Conservation (phyloP, 768 basidiomycete species). For the Naganishia friedmannii region DNA sequence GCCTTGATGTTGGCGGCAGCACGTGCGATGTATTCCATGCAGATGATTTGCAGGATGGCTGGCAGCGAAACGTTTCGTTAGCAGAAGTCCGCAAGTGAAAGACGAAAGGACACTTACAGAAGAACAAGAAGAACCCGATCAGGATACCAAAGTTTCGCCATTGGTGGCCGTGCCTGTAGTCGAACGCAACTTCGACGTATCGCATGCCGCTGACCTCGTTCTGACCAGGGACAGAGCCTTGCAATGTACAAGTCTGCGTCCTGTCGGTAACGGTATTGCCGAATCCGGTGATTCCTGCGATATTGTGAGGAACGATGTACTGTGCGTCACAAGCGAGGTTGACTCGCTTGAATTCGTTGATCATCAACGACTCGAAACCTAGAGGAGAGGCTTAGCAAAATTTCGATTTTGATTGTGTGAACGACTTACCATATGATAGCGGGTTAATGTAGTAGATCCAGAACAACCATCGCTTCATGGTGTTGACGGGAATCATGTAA, state of each 20-base stretch:
- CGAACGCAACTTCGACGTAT: conserved; percentile 63
- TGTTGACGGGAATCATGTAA: conserved; percentile 40
- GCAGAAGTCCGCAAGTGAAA: too few relatives aligned
- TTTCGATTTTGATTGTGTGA: too few relatives aligned
- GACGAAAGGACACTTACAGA: conserved; percentile 46
- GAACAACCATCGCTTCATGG: conserved; percentile 66
- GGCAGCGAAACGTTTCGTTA: neutral
- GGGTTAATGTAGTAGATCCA: conserved; percentile 80
- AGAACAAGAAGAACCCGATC: conserved; percentile 67
- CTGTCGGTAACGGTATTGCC: conserved; percentile 36
- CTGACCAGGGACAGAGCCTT: conserved; percentile 63
- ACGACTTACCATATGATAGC: conserved; percentile 58
- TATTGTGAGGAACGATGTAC: conserved; percentile 45
- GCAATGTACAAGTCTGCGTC: conserved; percentile 73
- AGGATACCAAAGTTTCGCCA: conserved; percentile 62
- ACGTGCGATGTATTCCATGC: conserved; percentile 50
- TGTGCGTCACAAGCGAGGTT: conserved; percentile 38
- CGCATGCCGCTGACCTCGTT: conserved; percentile 58
- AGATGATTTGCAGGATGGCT: conserved; percentile 65
- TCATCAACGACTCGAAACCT: conserved; percentile 68
- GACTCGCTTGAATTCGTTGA: conserved; percentile 51
- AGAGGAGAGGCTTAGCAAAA: neutral
- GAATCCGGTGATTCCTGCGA: conserved; percentile 41
- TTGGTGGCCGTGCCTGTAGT: conserved; percentile 48
- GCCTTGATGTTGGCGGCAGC: conserved; percentile 38